These are phyloP conservation scores for Baorangia bicolor DNA, from an alignment of 768 basidiomycete genomes.

Conservation along the genomic window DNA sequence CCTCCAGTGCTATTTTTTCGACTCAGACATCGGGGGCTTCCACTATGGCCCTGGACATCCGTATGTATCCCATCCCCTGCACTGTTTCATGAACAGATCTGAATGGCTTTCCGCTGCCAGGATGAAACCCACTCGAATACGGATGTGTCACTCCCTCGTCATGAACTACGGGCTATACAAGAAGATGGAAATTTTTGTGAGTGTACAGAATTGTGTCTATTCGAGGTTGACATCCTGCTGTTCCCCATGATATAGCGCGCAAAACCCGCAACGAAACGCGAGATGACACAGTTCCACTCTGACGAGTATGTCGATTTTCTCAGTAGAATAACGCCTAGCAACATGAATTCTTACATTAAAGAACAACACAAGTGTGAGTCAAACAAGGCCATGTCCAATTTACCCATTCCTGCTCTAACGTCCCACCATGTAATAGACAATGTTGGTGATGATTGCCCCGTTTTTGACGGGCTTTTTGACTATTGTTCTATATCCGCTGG, in stretches of 20 bases:
- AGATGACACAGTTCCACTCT: constrained; percentile 99
- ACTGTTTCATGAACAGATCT: not conserved
- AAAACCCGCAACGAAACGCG: constrained; percentile 98
- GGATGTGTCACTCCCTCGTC: constrained; percentile 99
- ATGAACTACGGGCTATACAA: constrained; percentile 99
- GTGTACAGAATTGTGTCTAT: constrained; percentile 33
- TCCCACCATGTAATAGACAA: constrained; percentile 58
- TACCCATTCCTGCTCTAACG: not conserved
- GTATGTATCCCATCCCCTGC: constrained; percentile 41
- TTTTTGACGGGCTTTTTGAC: constrained; percentile 97
- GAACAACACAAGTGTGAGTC: constrained; percentile 92
- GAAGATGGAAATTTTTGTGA: constrained; percentile 99
- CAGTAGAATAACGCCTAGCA: constrained; percentile 88
- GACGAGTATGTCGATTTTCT: constrained; percentile 99
- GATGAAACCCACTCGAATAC: constrained; percentile 97
- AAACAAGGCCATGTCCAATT: not conserved
- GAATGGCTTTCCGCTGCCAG: constrained; percentile 36
- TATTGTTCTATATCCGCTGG: constrained; percentile 99
- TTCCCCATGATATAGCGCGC: constrained; percentile 62
- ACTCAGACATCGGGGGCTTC: constrained; percentile 98
- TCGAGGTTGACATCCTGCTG: not conserved
- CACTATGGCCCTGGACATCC: constrained; percentile 99
- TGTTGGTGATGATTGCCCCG: constrained; percentile 97
- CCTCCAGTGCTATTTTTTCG: constrained; percentile 95
- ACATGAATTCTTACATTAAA: constrained; percentile 90